Conservation (phyloP, 345 rosid species). For the Melastoma malabathricum region DNA sequence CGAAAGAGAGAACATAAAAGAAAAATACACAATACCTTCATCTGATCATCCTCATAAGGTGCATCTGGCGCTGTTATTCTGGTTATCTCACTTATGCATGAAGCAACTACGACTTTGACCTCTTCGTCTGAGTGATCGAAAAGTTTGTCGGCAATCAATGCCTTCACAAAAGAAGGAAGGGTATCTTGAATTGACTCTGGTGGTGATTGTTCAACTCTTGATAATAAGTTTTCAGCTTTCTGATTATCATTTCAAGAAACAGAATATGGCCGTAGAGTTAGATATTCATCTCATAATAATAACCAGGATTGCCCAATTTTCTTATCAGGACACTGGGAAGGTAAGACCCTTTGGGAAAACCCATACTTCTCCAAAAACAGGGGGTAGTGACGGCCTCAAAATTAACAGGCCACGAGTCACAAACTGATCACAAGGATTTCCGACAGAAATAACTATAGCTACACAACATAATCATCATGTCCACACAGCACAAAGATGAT, state of each 20-base stretch:
- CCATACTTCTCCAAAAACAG: too few relatives aligned
- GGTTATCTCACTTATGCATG: constrained; percentile 93
- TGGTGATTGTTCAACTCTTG: constrained; percentile 87
- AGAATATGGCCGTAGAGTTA: background rate
- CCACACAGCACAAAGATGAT: too few relatives aligned
- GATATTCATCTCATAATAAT: background rate
- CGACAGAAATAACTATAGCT: too few relatives aligned
- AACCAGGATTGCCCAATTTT: too few relatives aligned
- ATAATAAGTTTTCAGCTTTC: constrained; percentile 51
- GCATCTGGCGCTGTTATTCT: constrained; percentile 99
- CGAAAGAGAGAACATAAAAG: background rate
- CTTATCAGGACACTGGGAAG: too few relatives aligned
- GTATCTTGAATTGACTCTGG: constrained; percentile 48
- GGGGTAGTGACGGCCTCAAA: too few relatives aligned
- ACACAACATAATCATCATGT: too few relatives aligned
- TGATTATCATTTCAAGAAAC: constrained; percentile 15
- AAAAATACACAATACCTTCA: constrained; percentile 44
- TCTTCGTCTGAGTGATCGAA: constrained; percentile 61
- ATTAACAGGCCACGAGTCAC: too few relatives aligned
- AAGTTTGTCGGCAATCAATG: constrained; percentile 51
- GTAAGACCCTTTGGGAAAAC: too few relatives aligned
- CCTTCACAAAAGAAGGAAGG: constrained; percentile 55
- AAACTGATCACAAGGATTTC: too few relatives aligned
- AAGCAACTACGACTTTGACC: constrained; percentile 82
- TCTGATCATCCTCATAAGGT: constrained; percentile 78